phyloP scores from a whole-genome alignment of 225 moss, liverwort and hornwort genomes.

The Pleurozium schreberi region DNA sequence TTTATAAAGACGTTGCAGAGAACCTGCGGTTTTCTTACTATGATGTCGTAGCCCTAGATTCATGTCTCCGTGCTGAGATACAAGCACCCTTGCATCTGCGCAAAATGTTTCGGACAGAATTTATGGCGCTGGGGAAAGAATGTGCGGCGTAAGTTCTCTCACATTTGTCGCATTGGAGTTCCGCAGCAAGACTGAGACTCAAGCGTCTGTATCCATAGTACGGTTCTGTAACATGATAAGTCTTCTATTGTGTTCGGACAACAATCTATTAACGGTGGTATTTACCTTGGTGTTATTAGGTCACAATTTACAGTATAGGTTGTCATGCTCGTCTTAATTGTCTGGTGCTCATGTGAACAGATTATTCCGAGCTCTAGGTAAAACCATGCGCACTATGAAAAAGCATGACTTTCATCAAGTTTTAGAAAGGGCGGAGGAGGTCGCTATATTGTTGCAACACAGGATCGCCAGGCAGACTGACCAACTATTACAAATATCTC shows the following conservation, averaged over 20 bases:
- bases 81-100: slow-evolving; percentile 55
- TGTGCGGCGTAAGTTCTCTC: slow-evolving; percentile 19
- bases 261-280: background rate
- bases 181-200: background rate
- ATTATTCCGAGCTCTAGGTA: slow-evolving; percentile 21
- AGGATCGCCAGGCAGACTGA: slow-evolving; percentile 61
- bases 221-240: background rate
- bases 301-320: background rate
- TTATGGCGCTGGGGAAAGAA: slow-evolving; percentile 29
- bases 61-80: slow-evolving; percentile 87
- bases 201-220: background rate
- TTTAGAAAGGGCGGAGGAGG: slow-evolving; percentile 60
- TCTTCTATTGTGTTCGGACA: background rate
- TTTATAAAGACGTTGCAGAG: slow-evolving; percentile 67
- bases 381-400: slow-evolving; percentile 41
- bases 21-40: slow-evolving; percentile 76
- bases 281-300: background rate
- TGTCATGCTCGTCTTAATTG: background rate
- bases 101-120: slow-evolving; percentile 11
- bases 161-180: background rate
- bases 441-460: slow-evolving; percentile 65
- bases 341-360: background rate
- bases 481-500: slow-evolving; percentile 28
- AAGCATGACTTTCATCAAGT: slow-evolving; percentile 30
- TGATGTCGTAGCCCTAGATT: slow-evolving; percentile 87